These are phyloP conservation scores for Coffea eugenioides DNA, from an alignment of 257 asterid genomes.

Conservation along the genomic window DNA sequence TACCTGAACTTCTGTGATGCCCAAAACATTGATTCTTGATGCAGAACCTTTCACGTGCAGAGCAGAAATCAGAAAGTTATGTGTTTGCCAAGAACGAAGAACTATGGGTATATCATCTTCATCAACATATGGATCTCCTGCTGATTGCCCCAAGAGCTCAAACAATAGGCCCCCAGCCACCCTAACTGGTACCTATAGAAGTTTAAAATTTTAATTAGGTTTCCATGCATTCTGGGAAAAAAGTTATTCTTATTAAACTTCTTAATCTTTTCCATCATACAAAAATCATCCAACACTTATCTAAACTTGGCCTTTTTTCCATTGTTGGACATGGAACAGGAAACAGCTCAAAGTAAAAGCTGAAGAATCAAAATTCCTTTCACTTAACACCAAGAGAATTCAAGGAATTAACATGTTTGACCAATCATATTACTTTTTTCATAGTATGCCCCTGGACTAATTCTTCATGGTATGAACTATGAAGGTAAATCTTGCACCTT, in stretches of 20 bases:
- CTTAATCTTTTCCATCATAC: not conserved
- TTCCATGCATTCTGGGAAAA: not conserved
- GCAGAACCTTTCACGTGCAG: slow-evolving; percentile 82
- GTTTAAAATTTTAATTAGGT: slow-evolving; percentile 9
- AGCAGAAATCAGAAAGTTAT: slow-evolving; percentile 70
- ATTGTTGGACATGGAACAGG: not conserved
- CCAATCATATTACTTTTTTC: not conserved
- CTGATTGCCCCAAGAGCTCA: slow-evolving; percentile 96
- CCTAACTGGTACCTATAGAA: slow-evolving; percentile 85
- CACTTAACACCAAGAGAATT: not conserved
- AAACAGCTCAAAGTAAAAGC: not conserved
- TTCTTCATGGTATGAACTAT: not conserved
- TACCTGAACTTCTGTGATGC: slow-evolving; percentile 97
- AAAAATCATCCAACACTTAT: not conserved
- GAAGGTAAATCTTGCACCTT: not conserved
- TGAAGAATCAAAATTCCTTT: not conserved
- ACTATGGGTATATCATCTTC: slow-evolving; percentile 96
- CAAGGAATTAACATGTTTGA: not conserved
- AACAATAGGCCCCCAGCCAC: slow-evolving; percentile 93
- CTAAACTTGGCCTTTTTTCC: not conserved
- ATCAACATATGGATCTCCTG: slow-evolving; percentile 77
- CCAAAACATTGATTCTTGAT: slow-evolving; percentile 69
- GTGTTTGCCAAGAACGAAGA: slow-evolving; percentile 95
- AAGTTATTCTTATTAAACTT: not conserved
- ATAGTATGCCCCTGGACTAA: not conserved